Conservation (phyloP, 768 basidiomycete genomes). For the Roridomyces roridus region DNA sequence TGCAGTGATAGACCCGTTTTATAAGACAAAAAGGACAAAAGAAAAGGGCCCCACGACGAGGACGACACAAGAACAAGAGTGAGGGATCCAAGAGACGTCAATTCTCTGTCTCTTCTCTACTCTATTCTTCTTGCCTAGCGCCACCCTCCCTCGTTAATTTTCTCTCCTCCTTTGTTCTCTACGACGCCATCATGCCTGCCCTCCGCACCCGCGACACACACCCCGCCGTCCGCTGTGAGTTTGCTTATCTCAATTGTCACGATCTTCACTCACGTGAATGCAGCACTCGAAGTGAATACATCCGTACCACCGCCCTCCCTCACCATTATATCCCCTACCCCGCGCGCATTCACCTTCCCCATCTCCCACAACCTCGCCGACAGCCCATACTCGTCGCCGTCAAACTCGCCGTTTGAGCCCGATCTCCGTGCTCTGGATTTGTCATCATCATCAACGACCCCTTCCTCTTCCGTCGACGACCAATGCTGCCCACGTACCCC, state of each 20-base stretch:
- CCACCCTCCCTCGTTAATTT: conserved; percentile 14
- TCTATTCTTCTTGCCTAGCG: conserved; percentile 15
- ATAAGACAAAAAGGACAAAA: no score
- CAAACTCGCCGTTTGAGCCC: conserved; percentile 75
- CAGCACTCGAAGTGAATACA: conserved; percentile 19
- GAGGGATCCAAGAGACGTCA: no score
- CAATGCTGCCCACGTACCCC: conserved; percentile 40
- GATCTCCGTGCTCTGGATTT: conserved; percentile 62
- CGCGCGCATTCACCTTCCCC: conserved; percentile 77
- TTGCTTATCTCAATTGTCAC: neutral
- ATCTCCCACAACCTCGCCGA: conserved; percentile 64
- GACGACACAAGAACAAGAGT: no score
- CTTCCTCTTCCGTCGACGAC: conserved; percentile 46
- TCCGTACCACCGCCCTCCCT: conserved; percentile 43
- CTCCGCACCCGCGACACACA: conserved; percentile 81
- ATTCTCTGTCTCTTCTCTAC: neutral
- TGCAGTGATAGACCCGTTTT: no score
- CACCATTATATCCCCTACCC: conserved; percentile 72
- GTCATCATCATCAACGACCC: conserved; percentile 34
- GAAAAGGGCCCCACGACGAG: no score
- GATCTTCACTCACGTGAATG: neutral
- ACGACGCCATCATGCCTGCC: conserved; percentile 69
- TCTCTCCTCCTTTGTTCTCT: no score
- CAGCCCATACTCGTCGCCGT: conserved; percentile 73
- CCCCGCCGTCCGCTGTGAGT: conserved; percentile 19